Percentiles rank a stretch among this genome's conserved stretches.
Conservation (phyloP, 1,139 yeast species). For the Casaregolazyma lundiana region DNA sequence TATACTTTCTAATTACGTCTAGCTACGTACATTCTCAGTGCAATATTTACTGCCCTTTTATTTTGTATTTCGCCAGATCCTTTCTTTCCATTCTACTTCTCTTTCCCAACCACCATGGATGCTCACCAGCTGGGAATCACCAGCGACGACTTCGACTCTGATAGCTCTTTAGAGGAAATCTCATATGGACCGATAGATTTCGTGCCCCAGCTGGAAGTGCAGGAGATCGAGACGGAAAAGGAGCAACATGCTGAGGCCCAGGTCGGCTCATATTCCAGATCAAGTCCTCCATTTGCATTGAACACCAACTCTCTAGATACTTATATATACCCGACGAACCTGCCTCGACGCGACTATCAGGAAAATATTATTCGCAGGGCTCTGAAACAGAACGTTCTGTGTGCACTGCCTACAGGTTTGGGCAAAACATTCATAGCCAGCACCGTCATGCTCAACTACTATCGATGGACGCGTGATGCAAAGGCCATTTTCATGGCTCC, state of each 20-base stretch:
- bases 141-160: slow-evolving; percentile 6
- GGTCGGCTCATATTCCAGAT: neutral
- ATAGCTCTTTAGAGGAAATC: neutral
- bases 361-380: slow-evolving; percentile 71
- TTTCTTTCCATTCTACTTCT: neutral
- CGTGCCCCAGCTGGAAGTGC: neutral
- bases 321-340: slow-evolving; percentile 68
- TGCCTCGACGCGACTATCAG: slow-evolving; percentile 83
- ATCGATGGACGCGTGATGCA: slow-evolving; percentile 71
- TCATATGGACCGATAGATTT: neutral
- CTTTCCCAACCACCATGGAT: slow-evolving; percentile 4
- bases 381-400: slow-evolving; percentile 66
- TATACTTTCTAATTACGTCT: too few relatives aligned
- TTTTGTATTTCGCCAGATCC: neutral
- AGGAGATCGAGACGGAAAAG: slow-evolving; percentile 2
- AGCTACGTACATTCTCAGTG: too few relatives aligned
- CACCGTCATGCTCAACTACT: slow-evolving; percentile 85
- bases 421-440: slow-evolving; percentile 97
- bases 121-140: slow-evolving; percentile 4
- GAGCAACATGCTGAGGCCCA: neutral
- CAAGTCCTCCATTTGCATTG: neutral
- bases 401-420: slow-evolving; percentile 94
- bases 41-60: too few relatives aligned
- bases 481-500: slow-evolving; percentile 95
- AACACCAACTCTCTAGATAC: neutral